Conservation (phyloP, 805 yeast genomes). For the Zygosaccharomyces lentus region DNA sequence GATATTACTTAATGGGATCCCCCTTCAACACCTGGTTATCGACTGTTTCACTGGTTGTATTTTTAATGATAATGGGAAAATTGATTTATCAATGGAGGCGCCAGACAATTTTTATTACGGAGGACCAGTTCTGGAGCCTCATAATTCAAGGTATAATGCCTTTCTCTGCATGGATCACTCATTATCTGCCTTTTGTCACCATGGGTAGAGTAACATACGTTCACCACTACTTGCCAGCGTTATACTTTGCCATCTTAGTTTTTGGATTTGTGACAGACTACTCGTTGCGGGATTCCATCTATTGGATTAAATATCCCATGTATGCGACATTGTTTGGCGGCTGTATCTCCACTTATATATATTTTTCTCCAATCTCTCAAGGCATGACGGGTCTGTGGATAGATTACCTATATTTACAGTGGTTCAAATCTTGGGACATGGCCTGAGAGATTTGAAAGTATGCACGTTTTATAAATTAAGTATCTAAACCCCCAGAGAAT, state of each 20-base stretch:
- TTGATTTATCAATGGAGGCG: constrained; percentile 61
- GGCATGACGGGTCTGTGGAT: constrained; percentile 67
- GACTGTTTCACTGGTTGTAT: constrained; percentile 51
- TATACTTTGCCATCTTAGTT: constrained; percentile 86
- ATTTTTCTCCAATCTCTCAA: constrained; percentile 64
- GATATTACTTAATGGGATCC: constrained; percentile 68
- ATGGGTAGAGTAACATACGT: constrained; percentile 98
- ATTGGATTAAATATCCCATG: constrained; percentile 30
- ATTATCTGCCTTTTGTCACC: constrained; percentile 79
- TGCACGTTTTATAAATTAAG: not conserved
- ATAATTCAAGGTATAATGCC: constrained; percentile 74
- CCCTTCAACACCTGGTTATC: constrained; percentile 80
- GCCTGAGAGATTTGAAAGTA: constrained; percentile 8
- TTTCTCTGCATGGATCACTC: constrained; percentile 86
- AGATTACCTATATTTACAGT: constrained; percentile 47
- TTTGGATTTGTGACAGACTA: constrained; percentile 35
- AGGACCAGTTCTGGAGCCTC: constrained; percentile 39
- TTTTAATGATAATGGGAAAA: constrained; percentile 41
- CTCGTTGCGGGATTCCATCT: constrained; percentile 20
- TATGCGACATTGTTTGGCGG: constrained; percentile 44
- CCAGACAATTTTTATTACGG: constrained; percentile 49
- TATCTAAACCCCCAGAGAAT: constrained; percentile 22
- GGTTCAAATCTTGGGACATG: constrained; percentile 56
- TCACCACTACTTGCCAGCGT: constrained; percentile 94
- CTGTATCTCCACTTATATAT: constrained; percentile 53